Percentiles rank a stretch among this genome's conserved stretches.
phyloP scores from a whole-genome alignment of 768 basidiomycete species.

The Sporobolomyces roseus region DNA sequence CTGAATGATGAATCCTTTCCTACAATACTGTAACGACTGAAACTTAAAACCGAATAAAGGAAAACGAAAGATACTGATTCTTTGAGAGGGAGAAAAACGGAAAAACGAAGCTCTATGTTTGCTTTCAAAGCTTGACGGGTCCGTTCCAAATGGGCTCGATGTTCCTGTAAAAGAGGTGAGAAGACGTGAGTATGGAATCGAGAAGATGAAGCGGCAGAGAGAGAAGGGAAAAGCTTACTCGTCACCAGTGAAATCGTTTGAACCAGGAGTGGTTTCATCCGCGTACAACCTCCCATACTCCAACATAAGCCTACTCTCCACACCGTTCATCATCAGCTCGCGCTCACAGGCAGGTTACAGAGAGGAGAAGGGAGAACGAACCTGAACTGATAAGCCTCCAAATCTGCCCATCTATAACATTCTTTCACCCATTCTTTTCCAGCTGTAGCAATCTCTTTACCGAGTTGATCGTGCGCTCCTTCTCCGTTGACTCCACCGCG shows the following conservation, averaged over 20 bases:
- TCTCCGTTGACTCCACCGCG: slow-evolving; percentile 40
- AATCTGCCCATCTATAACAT: slow-evolving; percentile 41
- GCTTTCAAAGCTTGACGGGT: no score
- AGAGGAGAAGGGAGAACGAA: slow-evolving; percentile 1
- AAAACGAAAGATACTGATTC: no score
- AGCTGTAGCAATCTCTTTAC: slow-evolving; percentile 38
- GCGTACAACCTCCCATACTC: slow-evolving; percentile 43
- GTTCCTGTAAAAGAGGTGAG: neutral
- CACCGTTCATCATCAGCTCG: neutral
- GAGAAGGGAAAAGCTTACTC: slow-evolving; percentile 10
- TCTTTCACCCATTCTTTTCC: slow-evolving; percentile 43
- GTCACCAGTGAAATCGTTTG: slow-evolving; percentile 42
- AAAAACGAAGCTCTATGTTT: no score
- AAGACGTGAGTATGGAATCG: neutral
- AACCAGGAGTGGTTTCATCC: slow-evolving; percentile 38
- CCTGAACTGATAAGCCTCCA: slow-evolving; percentile 44
- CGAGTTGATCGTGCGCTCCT: slow-evolving; percentile 43
- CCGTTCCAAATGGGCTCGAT: slow-evolving; percentile 38
- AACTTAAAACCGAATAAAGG: no score
- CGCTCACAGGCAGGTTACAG: neutral
- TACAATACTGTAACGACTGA: no score
- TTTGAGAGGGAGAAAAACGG: no score
- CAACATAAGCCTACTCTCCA: slow-evolving; percentile 30
- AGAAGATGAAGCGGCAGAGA: neutral
- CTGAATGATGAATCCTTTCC: no score